Conservation (phyloP, 2,329 filamentous ascomycete genomes). For the Cercospora zeae-maydis region DNA sequence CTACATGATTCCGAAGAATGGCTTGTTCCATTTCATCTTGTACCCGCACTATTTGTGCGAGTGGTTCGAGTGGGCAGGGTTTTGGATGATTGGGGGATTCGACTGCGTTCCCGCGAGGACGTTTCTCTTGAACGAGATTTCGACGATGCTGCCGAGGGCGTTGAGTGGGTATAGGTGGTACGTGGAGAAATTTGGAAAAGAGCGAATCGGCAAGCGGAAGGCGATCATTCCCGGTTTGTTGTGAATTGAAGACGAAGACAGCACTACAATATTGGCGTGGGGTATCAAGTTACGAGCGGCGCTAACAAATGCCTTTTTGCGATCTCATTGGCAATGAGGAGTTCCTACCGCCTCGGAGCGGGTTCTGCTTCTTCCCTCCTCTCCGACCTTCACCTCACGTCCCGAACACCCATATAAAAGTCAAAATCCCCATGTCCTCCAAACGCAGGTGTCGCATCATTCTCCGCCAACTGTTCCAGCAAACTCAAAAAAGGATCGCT, state of each 20-base stretch:
- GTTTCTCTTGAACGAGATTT: constrained; percentile 82
- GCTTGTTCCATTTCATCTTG: constrained; percentile 76
- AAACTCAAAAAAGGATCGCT: constrained; percentile 78
- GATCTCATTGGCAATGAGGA: background rate
- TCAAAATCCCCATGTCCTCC: constrained; percentile 72
- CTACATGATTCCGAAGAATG: constrained; percentile 80
- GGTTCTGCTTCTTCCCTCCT: background rate
- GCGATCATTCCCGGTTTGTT: constrained; percentile 64
- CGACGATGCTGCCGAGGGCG: constrained; percentile 86
- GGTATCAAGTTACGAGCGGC: constrained; percentile 14
- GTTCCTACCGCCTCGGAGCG: background rate
- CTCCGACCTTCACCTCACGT: constrained; percentile 3
- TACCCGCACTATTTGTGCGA: constrained; percentile 95
- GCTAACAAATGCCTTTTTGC: too few species aligned
- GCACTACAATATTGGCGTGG: too few species aligned
- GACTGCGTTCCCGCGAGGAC: constrained; percentile 69
- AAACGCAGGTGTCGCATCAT: constrained; percentile 58
- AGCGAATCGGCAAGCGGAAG: constrained; percentile 71
- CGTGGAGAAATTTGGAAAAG: constrained; percentile 76
- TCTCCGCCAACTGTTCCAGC: constrained; percentile 78
- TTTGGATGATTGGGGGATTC: constrained; percentile 68
- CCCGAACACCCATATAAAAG: constrained; percentile 58
- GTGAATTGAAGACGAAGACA: constrained; percentile 26
- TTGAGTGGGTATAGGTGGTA: constrained; percentile 83
- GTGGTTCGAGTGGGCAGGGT: constrained; percentile 94